phyloP scores from a whole-genome alignment of 768 basidiomycete genomes.

The Dendrothele bispora region DNA sequence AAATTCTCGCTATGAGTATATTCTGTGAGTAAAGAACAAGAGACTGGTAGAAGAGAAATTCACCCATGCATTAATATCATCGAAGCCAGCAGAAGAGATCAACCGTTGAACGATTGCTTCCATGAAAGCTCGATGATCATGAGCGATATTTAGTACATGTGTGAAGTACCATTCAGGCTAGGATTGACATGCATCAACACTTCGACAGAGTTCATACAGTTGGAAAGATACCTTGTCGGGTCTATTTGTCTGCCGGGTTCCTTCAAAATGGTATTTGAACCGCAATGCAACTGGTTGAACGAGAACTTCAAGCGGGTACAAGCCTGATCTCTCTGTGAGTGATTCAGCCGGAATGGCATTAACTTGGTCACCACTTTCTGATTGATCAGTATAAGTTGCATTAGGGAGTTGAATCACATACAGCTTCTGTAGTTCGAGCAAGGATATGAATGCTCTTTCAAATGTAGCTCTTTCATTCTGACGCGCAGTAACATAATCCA shows the following conservation, averaged over 20 bases:
- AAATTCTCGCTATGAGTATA: constrained; percentile 70
- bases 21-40: constrained; percentile 3
- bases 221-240: constrained; percentile 73
- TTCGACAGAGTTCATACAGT: not conserved
- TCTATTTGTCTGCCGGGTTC: constrained; percentile 81
- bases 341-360: constrained; percentile 19
- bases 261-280: constrained; percentile 96
- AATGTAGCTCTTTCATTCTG: constrained; percentile 60
- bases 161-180: constrained; percentile 98
- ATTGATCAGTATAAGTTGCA: constrained; percentile 31
- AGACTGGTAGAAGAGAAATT: constrained; percentile 22
- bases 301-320: constrained; percentile 86
- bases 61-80: constrained; percentile 75
- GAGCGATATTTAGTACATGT: constrained; percentile 82
- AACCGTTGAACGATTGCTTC: constrained; percentile 71
- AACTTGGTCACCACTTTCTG: constrained; percentile 58
- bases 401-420: constrained; percentile 36
- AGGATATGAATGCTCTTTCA: constrained; percentile 73
- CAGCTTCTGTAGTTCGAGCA: constrained; percentile 79
- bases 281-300: constrained; percentile 80
- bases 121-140: constrained; percentile 85
- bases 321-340: constrained; percentile 45
- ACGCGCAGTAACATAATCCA: constrained; percentile 59
- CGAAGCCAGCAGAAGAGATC: constrained; percentile 61
- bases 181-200: not conserved